Base-by-base conservation (phyloP, 1,284 basidiomycete genomes). In the Boletus sp. region DNA sequence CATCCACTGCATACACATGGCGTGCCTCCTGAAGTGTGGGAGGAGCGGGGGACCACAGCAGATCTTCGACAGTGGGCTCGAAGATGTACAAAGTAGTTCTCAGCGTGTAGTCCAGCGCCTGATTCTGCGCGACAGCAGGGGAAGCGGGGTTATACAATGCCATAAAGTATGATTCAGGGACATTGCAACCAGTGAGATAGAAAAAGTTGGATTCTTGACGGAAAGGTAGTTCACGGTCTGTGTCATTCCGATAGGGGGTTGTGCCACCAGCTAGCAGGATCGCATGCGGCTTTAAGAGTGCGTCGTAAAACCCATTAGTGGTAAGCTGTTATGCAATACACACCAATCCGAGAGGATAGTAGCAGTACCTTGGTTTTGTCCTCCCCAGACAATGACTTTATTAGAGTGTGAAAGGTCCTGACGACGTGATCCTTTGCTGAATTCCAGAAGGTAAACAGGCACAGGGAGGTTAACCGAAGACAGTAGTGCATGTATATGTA, bases 21-120 rank as follows among this genome's bases (percentile, higher is more conserved):
- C 64, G 56, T 0, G 86, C 88, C 29, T 76, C 78, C 29, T 78
- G 71, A 13, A 83, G 59, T 1, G 84, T 77, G 0, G 91, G 88
- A 1, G 91, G 90, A n/a, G 90, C 82, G 8, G 89, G 78, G 16
- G 83, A 84, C 91, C 91, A 92, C 82, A 93, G 81, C 41, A 91
- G 71, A 65, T 90, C 88, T 8, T 76, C 79, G 12, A 81, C 72
- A 46, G 84, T 80, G 20, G 79, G 78, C 50, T 85, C 74, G 0
- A 90, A 89, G 43, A 94, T 82, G 66, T 88, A 90, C 22, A 93
- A 73, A 7, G 82, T 77, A 34, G 82, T 69, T 4, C 75, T 72
- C 9, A 55, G 20, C 5, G 41, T 14, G n/a, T 20, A 34, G 25
- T 19, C 19, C 14, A 12, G 12, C 8, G 16, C 43, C 19, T 35